Conservation (phyloP, 129 eudicot species). For the Tanacetum coccineum region DNA sequence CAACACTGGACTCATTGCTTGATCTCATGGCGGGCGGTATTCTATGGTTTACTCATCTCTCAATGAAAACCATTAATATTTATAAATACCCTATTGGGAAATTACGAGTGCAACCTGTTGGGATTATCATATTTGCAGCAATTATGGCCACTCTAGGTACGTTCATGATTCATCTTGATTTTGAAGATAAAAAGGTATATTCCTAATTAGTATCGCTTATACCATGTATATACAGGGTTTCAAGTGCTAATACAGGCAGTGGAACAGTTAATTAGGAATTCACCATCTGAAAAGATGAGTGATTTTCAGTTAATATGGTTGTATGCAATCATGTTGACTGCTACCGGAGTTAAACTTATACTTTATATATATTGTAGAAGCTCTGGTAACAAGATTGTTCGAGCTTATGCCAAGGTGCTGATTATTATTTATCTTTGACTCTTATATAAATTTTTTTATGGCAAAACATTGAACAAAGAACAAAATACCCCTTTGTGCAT, state of each 20-base stretch:
- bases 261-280: conserved; percentile 44
- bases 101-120: too few relatives aligned
- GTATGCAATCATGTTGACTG: conserved; percentile 53
- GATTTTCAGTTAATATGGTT: conserved; percentile 44
- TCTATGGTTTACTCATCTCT: too few relatives aligned
- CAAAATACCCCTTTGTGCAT: background rate
- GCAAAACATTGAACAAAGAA: background rate
- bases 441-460: background rate
- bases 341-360: conserved; percentile 45
- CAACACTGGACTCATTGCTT: too few relatives aligned
- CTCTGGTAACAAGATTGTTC: conserved; percentile 66
- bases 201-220: background rate
- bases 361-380: conserved; percentile 65
- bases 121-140: too few relatives aligned
- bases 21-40: too few relatives aligned
- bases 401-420: conserved; percentile 69
- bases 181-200: background rate
- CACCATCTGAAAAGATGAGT: conserved; percentile 49
- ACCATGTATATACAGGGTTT: conserved; percentile 38
- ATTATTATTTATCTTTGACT: background rate
- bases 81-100: too few relatives aligned
- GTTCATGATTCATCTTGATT: background rate
- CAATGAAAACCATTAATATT: too few relatives aligned
- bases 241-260: conserved; percentile 60
- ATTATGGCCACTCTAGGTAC: too few relatives aligned